Evolutionary conservation across 768 basidiomycete genomes (phyloP).

Genomic region (Psilocybe azurescens): DNA sequence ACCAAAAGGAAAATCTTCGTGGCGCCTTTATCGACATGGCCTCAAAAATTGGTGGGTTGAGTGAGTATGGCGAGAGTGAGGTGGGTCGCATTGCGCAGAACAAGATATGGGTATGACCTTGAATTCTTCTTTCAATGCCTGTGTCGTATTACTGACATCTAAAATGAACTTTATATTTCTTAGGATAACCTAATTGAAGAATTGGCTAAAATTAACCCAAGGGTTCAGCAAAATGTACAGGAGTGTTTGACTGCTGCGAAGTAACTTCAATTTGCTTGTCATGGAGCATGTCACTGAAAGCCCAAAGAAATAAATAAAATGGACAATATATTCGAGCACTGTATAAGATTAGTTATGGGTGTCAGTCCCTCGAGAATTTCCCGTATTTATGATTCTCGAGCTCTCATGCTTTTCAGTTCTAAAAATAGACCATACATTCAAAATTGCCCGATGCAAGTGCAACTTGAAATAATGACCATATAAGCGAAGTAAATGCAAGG

Average conservation of each 20-base stretch:
- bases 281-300: too few relatives aligned
- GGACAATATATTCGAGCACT: too few relatives aligned
- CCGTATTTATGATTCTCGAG: too few relatives aligned
- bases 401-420: too few relatives aligned
- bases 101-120: constrained; percentile 31
- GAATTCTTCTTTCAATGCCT: background rate
- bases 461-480: too few relatives aligned
- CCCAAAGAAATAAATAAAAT: too few relatives aligned
- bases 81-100: constrained; percentile 28
- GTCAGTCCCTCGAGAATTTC: too few relatives aligned
- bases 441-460: too few relatives aligned
- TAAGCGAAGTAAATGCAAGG: too few relatives aligned
- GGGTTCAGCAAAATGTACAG: constrained; percentile 19
- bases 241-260: constrained; percentile 8
- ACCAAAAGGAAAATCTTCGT: constrained; percentile 22
- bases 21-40: constrained; percentile 31
- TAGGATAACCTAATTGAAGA: constrained; percentile 26
- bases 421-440: too few relatives aligned
- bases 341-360: too few relatives aligned
- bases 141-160: background rate
- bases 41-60: constrained; percentile 27
- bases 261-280: background rate
- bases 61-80: constrained; percentile 29
- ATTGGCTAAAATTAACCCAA: constrained; percentile 18
- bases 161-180: background rate